Base-by-base conservation (phyloP, 2,329 filamentous ascomycete species). In the Rosellinia necatrix region DNA sequence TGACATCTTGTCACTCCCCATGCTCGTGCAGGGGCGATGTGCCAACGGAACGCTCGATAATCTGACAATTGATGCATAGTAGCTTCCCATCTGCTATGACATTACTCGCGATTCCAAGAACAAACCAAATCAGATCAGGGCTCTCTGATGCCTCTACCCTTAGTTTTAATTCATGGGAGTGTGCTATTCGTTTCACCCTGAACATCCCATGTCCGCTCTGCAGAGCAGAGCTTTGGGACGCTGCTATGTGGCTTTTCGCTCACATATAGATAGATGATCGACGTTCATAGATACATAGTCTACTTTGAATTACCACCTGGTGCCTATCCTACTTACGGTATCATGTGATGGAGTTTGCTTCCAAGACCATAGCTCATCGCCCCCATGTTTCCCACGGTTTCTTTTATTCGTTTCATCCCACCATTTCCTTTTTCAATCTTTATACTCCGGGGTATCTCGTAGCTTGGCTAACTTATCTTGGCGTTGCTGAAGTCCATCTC, bases 401-500 rank as follows among this genome's bases (percentile, higher is more conserved):
- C 10, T 21, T n/a, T 53, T 19, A 25, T 44, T 13, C 8, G 12
- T 13, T 30, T 54, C 32, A 17, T 47, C 15, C 21, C 13, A 19
- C 44, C 12, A 21, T 29, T 30, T 41, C 8, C 17, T 15, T 19
- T 12, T 44, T 22, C n/a, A n/a, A 12, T 22, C n/a, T 27, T 49
- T 43, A 34, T 2, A n/a, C n/a, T n/a, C n/a, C 15, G 32, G 48
- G 38, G 29, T 43, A 47, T 48, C 21, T 50, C 37, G n/a, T n/a
- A 24, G 25, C 27, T 27, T 38, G 22, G 22, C 66, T 75, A 86
- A 68, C 75, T 80, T 54, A 89, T 83, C 77, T 88, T 86, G 61
- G 85, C 86, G 43, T 89, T 88, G 71, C 79, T 84, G 67, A 89
- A 89, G 71, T 89, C 86, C 81, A 89, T 85, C 76, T 89, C 86